phyloP scores from a whole-genome alignment of 2,329 filamentous ascomycete genomes.

The Colletotrichum liriopes region DNA sequence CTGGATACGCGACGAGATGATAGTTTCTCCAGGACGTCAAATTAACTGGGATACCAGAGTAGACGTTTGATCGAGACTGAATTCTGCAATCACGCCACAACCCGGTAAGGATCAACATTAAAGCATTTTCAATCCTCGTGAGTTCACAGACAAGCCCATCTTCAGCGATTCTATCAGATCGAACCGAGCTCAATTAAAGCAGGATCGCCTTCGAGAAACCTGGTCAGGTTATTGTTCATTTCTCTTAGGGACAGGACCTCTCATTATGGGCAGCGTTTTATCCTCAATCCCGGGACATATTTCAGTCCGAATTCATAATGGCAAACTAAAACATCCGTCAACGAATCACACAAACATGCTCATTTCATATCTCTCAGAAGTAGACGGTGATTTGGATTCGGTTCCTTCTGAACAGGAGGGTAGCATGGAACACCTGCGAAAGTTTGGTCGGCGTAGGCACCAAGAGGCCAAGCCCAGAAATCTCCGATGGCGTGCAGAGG shows the following conservation, averaged over 20 bases:
- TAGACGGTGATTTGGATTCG: too few relatives aligned
- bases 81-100: background rate
- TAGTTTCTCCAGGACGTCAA: too few relatives aligned
- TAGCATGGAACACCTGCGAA: background rate
- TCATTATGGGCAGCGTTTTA: too few relatives aligned
- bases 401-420: background rate
- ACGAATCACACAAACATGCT: too few relatives aligned
- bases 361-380: background rate
- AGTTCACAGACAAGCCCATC: too few relatives aligned
- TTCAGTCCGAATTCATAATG: background rate
- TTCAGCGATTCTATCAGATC: background rate
- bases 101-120: too few relatives aligned
- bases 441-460: background rate
- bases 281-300: background rate
- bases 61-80: background rate
- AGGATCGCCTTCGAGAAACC: too few relatives aligned
- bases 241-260: background rate
- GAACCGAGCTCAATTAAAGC: background rate
- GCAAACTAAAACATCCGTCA: background rate
- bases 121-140: too few relatives aligned
- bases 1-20: too few relatives aligned
- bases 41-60: background rate
- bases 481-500: constrained; percentile 22
- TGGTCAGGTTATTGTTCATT: background rate
- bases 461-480: constrained; percentile 17